A percentile compares a stretch with the other conserved stretches of the same genome.
Evolutionary conservation across 441 rosid genomes (phyloP).

Genomic region (Populus hybrid): DNA sequence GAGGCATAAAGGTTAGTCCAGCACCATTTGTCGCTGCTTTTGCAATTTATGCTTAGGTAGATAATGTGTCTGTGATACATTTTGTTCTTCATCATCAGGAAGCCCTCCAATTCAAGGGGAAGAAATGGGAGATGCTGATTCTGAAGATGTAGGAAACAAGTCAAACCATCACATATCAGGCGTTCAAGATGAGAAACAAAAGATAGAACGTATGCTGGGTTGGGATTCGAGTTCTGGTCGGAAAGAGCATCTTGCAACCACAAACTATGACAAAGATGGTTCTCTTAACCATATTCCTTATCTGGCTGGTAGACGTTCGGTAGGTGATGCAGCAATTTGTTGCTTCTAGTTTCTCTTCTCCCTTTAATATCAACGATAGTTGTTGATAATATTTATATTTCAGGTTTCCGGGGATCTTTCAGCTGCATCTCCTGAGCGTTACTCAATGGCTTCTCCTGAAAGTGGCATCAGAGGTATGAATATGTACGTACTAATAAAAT

Average conservation of each 20-base stretch:
- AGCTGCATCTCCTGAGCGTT: slow-evolving; percentile 38
- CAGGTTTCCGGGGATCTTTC: slow-evolving; percentile 40
- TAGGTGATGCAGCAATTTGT: background rate
- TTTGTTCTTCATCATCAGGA: slow-evolving; percentile 16
- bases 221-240: slow-evolving; percentile 33
- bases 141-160: slow-evolving; percentile 19
- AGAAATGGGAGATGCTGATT: slow-evolving; percentile 22
- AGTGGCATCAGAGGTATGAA: slow-evolving; percentile 31
- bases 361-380: background rate
- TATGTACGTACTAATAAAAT: background rate
- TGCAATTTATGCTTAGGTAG: background rate
- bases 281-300: slow-evolving; percentile 34
- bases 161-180: slow-evolving; percentile 17
- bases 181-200: slow-evolving; percentile 22
- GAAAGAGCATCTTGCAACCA: slow-evolving; percentile 22
- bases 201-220: slow-evolving; percentile 31
- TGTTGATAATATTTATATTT: background rate
- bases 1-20: slow-evolving; percentile 34
- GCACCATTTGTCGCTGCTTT: background rate
- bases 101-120: slow-evolving; percentile 35
- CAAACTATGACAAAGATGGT: slow-evolving; percentile 23
- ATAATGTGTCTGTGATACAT: background rate
- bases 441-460: slow-evolving; percentile 36
- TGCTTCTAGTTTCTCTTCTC: background rate
- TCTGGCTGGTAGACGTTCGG: slow-evolving; percentile 31